Percentiles rank a stretch among this genome's conserved stretches.
Evolutionary conservation across 148 eudicot species (phyloP).

Genomic region (Silene latifolia): DNA sequence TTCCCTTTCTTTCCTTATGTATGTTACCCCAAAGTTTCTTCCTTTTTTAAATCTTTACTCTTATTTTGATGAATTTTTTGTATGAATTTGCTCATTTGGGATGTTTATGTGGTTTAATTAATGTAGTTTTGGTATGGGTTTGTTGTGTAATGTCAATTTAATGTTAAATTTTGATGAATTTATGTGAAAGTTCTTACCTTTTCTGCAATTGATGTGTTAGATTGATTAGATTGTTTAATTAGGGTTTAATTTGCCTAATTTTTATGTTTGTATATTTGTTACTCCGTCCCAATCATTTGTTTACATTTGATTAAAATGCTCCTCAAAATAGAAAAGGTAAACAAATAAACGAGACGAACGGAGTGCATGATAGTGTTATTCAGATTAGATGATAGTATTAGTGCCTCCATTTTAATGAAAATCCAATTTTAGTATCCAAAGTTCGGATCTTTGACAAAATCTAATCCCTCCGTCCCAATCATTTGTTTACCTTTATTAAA

Average conservation of each 20-base stretch:
- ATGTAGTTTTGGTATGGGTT: neutral
- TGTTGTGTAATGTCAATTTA: neutral
- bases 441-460: neutral
- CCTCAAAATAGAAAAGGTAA: too few relatives aligned
- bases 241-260: neutral
- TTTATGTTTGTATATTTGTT: too few relatives aligned
- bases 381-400: too few relatives aligned
- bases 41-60: neutral
- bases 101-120: neutral
- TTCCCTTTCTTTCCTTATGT: constrained; percentile 54
- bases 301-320: too few relatives aligned
- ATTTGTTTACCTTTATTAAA: too few relatives aligned
- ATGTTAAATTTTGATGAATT: neutral
- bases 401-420: too few relatives aligned
- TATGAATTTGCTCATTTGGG: constrained; percentile 9
- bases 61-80: neutral
- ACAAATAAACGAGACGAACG: too few relatives aligned
- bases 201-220: neutral
- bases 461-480: neutral
- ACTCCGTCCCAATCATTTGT: too few relatives aligned
- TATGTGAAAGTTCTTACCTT: neutral
- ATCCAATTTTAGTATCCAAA: too few relatives aligned
- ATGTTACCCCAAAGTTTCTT: constrained; percentile 12
- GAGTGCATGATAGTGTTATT: too few relatives aligned
- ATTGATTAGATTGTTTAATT: constrained; percentile 3